Evolutionary conservation across 2,329 filamentous ascomycete species (phyloP).

Genomic region (Chlorencoelia australis): DNA sequence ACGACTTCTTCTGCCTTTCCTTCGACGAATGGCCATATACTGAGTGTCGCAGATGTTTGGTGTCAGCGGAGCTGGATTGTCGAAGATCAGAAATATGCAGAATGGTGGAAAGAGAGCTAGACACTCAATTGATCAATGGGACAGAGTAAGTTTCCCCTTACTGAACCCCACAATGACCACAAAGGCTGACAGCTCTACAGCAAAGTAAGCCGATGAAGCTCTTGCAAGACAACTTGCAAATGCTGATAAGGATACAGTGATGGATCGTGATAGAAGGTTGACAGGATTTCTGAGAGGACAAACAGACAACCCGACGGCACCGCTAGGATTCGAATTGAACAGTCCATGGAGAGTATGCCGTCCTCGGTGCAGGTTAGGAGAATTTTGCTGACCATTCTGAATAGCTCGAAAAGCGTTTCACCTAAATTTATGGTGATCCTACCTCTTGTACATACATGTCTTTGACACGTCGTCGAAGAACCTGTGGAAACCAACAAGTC

Average conservation of each 20-base stretch:
- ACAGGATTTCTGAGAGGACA: slow-evolving; percentile 32
- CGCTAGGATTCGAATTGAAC: slow-evolving; percentile 31
- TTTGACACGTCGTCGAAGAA: too few species aligned
- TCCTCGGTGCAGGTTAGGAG: too few species aligned
- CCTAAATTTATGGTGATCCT: too few species aligned
- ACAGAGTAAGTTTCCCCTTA: slow-evolving; percentile 26
- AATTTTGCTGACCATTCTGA: too few species aligned
- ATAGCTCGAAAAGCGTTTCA: too few species aligned
- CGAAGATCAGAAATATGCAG: slow-evolving; percentile 29
- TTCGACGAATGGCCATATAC: slow-evolving; percentile 5
- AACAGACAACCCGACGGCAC: slow-evolving; percentile 28
- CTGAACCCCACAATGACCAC: slow-evolving; percentile 1
- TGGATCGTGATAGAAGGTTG: slow-evolving; percentile 33
- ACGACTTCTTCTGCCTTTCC: background rate
- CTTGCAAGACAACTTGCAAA: background rate
- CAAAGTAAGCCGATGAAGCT: slow-evolving; percentile 25
- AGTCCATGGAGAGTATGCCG: slow-evolving; percentile 33
- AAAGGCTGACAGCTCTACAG: slow-evolving; percentile 22
- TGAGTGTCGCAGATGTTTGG: slow-evolving; percentile 31
- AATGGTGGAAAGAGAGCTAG: slow-evolving; percentile 32
- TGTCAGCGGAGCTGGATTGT: slow-evolving; percentile 29
- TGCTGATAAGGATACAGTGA: slow-evolving; percentile 27
- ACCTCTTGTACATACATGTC: too few species aligned
- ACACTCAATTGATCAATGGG: slow-evolving; percentile 32
- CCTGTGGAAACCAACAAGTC: too few species aligned